These are phyloP conservation scores for Aristolochia contorta DNA, from an alignment of 164 flowering plant genomes.

Conservation along the genomic window DNA sequence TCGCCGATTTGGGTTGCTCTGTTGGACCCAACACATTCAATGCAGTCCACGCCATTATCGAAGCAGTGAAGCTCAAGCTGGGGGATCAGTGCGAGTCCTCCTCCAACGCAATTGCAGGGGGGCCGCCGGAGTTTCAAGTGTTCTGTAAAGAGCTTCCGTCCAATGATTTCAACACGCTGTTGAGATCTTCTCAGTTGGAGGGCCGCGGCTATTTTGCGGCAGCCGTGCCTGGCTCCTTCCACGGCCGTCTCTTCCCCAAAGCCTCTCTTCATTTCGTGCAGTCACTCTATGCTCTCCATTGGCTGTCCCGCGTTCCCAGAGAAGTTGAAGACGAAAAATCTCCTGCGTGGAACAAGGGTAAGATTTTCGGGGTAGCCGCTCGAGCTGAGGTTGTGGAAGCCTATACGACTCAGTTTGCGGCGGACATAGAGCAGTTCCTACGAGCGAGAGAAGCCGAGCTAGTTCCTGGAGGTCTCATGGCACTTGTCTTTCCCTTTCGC, in stretches of 20 bases:
- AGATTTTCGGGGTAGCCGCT: constrained; percentile 6
- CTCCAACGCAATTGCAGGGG: too few species aligned
- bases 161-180: constrained; percentile 28
- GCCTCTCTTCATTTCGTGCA: constrained; percentile 16
- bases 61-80: too few species aligned
- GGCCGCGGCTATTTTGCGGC: constrained; percentile 15
- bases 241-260: constrained; percentile 21
- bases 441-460: constrained; percentile 14
- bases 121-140: constrained; percentile 14
- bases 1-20: too few species aligned
- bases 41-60: too few species aligned
- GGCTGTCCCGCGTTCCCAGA: constrained; percentile 20
- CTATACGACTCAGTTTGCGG: constrained; percentile 11
- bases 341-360: constrained; percentile 17
- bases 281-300: constrained; percentile 21
- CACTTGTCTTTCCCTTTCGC: not conserved
- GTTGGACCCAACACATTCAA: too few species aligned
- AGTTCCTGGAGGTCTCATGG: constrained; percentile 15
- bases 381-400: constrained; percentile 11
- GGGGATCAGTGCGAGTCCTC: too few species aligned
- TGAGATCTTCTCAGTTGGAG: constrained; percentile 9
- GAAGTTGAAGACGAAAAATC: constrained; percentile 6
- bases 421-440: constrained; percentile 20
- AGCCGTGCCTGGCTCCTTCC: constrained; percentile 26
- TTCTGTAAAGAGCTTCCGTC: constrained; percentile 16